Evolutionary conservation across 2,329 filamentous ascomycete genomes (phyloP).

Genomic region (Xylaria digitata): DNA sequence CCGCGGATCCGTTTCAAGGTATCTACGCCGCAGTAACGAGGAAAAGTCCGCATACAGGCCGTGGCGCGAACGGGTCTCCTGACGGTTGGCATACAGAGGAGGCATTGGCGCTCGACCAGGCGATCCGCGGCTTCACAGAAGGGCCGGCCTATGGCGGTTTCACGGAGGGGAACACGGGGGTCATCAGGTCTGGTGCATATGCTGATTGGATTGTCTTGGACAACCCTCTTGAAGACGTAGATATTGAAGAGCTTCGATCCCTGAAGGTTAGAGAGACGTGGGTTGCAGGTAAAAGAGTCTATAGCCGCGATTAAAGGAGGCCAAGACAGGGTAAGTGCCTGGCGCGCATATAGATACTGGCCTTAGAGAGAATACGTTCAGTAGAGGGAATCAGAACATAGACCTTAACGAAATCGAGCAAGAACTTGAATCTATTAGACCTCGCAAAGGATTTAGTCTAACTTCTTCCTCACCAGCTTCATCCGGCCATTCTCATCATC

Average conservation of each 20-base stretch:
- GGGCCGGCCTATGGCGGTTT: slow-evolving; percentile 70
- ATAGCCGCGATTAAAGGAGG: slow-evolving; percentile 42
- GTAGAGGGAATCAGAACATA: too few relatives aligned
- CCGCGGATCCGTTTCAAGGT: slow-evolving; percentile 73
- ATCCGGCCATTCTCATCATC: slow-evolving; percentile 23
- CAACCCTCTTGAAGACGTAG: slow-evolving; percentile 61
- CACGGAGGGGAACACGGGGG: slow-evolving; percentile 67
- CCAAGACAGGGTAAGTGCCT: not conserved
- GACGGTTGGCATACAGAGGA: slow-evolving; percentile 70
- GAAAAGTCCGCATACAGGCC: slow-evolving; percentile 67
- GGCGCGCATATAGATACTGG: not conserved
- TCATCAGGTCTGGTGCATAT: slow-evolving; percentile 69
- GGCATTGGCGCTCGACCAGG: slow-evolving; percentile 67
- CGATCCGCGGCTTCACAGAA: slow-evolving; percentile 70
- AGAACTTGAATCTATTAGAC: too few relatives aligned
- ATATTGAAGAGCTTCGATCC: slow-evolving; percentile 63
- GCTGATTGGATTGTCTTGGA: slow-evolving; percentile 80
- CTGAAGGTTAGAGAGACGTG: slow-evolving; percentile 74
- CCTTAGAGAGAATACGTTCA: too few relatives aligned
- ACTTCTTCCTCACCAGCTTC: slow-evolving; percentile 28
- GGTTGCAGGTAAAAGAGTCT: slow-evolving; percentile 69
- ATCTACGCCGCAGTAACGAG: slow-evolving; percentile 75
- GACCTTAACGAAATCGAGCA: too few relatives aligned
- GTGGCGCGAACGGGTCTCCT: slow-evolving; percentile 57
- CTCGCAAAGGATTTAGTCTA: too few relatives aligned